Evolutionary conservation across 2,329 filamentous ascomycete species (phyloP), one percentile per base, ranked within the genome.

Genomic region (Stagonosporopsis rhizophila): DNA sequence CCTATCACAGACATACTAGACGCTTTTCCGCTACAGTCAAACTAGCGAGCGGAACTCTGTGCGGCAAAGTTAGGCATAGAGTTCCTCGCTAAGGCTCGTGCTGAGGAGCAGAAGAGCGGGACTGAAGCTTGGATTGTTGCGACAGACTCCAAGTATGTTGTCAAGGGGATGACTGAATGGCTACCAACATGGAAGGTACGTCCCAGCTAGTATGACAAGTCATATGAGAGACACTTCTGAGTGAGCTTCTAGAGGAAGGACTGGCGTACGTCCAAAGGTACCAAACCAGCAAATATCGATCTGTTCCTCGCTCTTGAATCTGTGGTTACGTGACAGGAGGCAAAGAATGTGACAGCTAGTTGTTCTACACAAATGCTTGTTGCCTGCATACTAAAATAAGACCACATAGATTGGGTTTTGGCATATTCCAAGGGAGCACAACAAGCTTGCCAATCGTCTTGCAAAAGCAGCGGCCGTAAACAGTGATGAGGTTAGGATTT

Each of bases 291-390:
- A 44, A 55, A 55, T 44, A 44, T 55, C 17, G 52, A 55, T 55
- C 39, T 48, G 44, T 49, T 55, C 30, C 44, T 48, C 44, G 52
- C 46, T 44, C 52, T 59, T 22, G 56, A 59, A 48, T 20, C 37
- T 28, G 17, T 52, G 46, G 40, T 59, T 28, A 48, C 56, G 22
- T 52, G 20, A 39, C 32, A 58, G 35, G 54, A 58, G 45, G 40
- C 56, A 22, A 46, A 54, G 12, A 44, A 51, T 54, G 27, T 42
- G 22, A 54, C 9, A 50, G 56, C 54, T 46, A 45, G 56, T 54
- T 51, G 25, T 28, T 28, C 38, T 22, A 51, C 40, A 42, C 34
- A 72, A 50, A 78, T 75, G 58, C 77, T 80, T 9, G 76, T 20
- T 4, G 72, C 56, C 14, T 34, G 30, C 30, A 8, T 79, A 79